A percentile compares a stretch with the other conserved stretches of the same genome.
Evolutionary conservation across 768 basidiomycete species (phyloP).

Genomic region (Pilatotrama ljubarskyi): DNA sequence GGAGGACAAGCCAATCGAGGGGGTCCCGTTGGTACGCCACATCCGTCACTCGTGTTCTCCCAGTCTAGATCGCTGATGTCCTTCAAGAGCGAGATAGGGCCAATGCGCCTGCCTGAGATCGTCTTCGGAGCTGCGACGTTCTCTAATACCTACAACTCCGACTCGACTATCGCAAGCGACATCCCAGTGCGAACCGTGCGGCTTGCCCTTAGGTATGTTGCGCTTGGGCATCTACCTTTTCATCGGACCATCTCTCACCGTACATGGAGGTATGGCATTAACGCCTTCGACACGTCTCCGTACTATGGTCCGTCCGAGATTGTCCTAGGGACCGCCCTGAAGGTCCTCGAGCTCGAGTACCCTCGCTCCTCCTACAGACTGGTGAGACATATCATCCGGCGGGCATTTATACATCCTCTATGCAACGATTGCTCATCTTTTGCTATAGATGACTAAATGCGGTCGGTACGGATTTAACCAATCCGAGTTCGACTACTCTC

Average conservation of each 20-base stretch:
- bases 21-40: slow-evolving; percentile 36
- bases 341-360: slow-evolving; percentile 62
- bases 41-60: neutral
- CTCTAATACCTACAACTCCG: slow-evolving; percentile 64
- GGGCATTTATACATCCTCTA: neutral
- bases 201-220: slow-evolving; percentile 68
- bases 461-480: slow-evolving; percentile 64
- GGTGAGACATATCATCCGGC: slow-evolving; percentile 39
- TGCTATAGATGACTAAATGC: slow-evolving; percentile 76
- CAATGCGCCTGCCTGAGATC: slow-evolving; percentile 44
- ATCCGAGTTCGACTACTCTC: slow-evolving; percentile 72
- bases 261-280: slow-evolving; percentile 68
- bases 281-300: slow-evolving; percentile 78
- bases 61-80: neutral
- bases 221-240: neutral
- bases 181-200: slow-evolving; percentile 66
- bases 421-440: neutral
- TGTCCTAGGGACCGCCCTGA: slow-evolving; percentile 66
- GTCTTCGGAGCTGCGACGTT: slow-evolving; percentile 76
- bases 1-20: slow-evolving; percentile 40
- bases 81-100: slow-evolving; percentile 37
- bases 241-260: neutral
- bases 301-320: slow-evolving; percentile 83
- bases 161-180: slow-evolving; percentile 54
- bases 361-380: slow-evolving; percentile 78